Percentiles rank a stretch among this genome's conserved stretches.
phyloP scores from a whole-genome alignment of 2,329 filamentous ascomycete genomes.

The Fusarium redolens region DNA sequence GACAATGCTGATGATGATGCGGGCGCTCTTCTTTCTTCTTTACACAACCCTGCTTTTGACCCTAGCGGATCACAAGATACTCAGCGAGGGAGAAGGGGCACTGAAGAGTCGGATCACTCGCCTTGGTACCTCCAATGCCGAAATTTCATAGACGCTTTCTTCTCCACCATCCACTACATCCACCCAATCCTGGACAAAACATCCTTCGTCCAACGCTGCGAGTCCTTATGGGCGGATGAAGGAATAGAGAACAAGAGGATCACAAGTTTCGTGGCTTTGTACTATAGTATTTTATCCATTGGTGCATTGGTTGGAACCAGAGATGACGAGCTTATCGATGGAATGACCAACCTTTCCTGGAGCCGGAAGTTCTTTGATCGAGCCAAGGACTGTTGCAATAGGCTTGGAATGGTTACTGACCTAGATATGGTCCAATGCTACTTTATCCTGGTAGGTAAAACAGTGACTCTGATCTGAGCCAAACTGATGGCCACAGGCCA shows the following conservation, averaged over 20 bases:
- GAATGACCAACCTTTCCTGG: neutral
- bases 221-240: neutral
- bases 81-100: neutral
- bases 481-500: fast-evolving
- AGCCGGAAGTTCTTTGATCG: neutral
- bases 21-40: neutral
- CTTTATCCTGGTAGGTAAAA: neutral
- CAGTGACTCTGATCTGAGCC: fast-evolving
- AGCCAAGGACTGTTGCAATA: neutral
- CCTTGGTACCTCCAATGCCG: neutral
- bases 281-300: neutral
- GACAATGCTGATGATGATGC: neutral
- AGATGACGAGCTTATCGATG: neutral
- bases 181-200: neutral
- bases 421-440: neutral
- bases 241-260: neutral
- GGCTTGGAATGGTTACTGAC: neutral
- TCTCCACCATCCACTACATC: neutral
- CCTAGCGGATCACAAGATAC: neutral
- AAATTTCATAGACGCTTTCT: neutral
- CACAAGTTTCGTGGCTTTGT: neutral
- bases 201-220: neutral
- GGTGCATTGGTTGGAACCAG: fast-evolving
- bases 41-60: neutral
- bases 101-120: neutral